Percentiles rank a stretch among this genome's conserved stretches.
phyloP scores from a whole-genome alignment of 352 stramenopile genomes.

The Pythium monospermum region DNA sequence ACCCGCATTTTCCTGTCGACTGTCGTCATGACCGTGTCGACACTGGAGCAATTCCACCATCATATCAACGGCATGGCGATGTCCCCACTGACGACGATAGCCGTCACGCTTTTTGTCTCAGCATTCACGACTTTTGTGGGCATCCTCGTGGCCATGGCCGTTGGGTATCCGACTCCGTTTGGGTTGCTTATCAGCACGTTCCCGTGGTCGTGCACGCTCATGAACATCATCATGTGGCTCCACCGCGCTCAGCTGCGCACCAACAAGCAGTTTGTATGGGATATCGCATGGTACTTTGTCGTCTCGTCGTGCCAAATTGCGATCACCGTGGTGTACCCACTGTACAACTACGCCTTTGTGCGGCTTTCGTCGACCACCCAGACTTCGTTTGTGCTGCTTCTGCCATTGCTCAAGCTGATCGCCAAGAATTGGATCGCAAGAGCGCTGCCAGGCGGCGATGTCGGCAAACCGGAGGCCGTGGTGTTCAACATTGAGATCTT shows the following conservation, averaged over 20 bases:
- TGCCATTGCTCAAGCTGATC: slow-evolving; percentile 37
- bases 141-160: slow-evolving; percentile 3
- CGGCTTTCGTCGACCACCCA: slow-evolving; percentile 19
- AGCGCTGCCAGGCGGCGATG: slow-evolving; percentile 17
- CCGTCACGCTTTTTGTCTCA: slow-evolving; percentile 2
- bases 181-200: slow-evolving; percentile 4
- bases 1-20: slow-evolving; percentile 7
- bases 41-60: slow-evolving; percentile 10
- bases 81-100: neutral
- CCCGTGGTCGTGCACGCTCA: slow-evolving; percentile 11
- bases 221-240: neutral
- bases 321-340: slow-evolving; percentile 28
- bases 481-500: slow-evolving; percentile 56
- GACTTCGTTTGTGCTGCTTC: slow-evolving; percentile 27
- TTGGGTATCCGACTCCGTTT: slow-evolving; percentile 14
- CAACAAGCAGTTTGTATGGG: neutral
- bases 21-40: slow-evolving; percentile 3
- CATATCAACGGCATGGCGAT: slow-evolving; percentile 12
- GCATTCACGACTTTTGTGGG: slow-evolving; percentile 4
- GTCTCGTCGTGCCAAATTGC: slow-evolving; percentile 10
- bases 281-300: slow-evolving; percentile 7
- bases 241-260: neutral
- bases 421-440: slow-evolving; percentile 34
- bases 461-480: slow-evolving; percentile 34
- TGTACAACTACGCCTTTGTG: slow-evolving; percentile 38